Evolutionary conservation across 306 rosid genomes (phyloP).

Genomic region (Begonia peltatifolia): DNA sequence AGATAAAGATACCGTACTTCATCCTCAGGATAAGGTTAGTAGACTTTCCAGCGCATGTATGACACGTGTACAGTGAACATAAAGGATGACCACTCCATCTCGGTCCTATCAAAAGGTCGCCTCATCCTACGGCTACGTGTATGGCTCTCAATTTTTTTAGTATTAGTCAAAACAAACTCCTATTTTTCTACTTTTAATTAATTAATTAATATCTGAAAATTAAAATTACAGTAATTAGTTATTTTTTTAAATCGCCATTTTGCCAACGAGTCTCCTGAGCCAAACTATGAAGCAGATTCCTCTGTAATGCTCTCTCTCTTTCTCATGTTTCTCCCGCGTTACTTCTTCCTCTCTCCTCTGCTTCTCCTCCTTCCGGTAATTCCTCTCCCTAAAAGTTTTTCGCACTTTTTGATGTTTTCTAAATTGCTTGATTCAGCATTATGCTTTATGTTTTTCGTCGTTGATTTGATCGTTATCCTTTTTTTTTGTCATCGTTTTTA

Average conservation of each 20-base stretch:
- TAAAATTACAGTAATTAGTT: background rate
- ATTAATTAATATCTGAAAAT: background rate
- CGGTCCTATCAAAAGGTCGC: constrained; percentile 15
- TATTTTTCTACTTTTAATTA: background rate
- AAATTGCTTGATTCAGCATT: background rate
- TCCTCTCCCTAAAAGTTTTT: constrained; percentile 4
- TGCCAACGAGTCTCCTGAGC: background rate
- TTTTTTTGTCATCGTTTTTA: constrained; percentile 1
- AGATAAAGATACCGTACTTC: background rate
- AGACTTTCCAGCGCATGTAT: constrained; percentile 12
- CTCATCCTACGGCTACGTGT: constrained; percentile 23
- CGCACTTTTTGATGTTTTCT: background rate
- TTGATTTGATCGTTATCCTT: background rate
- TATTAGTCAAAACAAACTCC: background rate
- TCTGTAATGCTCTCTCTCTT: constrained; percentile 12
- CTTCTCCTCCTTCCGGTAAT: constrained; percentile 9
- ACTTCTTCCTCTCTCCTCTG: constrained; percentile 8
- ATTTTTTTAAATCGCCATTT: background rate
- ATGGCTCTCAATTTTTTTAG: constrained; percentile 10
- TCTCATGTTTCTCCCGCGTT: background rate
- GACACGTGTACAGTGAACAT: constrained; percentile 14
- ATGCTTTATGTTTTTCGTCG: background rate
- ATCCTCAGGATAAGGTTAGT: background rate
- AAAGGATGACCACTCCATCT: constrained; percentile 3
- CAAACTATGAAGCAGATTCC: constrained; percentile 19